These are phyloP conservation scores for Pestalotiopsis sp. DNA, from an alignment of 2,329 filamentous ascomycete species.

Conservation along the genomic window DNA sequence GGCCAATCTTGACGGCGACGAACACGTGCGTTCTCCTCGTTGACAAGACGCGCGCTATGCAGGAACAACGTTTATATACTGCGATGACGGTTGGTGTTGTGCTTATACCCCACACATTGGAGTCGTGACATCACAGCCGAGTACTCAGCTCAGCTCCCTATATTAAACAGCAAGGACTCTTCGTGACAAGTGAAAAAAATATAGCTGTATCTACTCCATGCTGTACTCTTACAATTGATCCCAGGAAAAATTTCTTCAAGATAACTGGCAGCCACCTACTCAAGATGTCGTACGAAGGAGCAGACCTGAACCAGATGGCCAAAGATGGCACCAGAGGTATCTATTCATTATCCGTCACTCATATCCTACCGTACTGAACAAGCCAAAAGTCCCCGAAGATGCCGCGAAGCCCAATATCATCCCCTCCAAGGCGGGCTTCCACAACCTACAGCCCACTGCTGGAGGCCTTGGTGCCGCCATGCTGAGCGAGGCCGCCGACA, in stretches of 20 bases:
- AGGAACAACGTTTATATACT: background rate
- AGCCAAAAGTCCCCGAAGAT: background rate
- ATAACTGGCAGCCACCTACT: too few relatives aligned
- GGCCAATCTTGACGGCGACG: background rate
- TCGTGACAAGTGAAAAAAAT: background rate
- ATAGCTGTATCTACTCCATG: too few relatives aligned
- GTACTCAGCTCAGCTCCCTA: background rate
- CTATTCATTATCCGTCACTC: too few relatives aligned
- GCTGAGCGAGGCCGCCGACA: background rate
- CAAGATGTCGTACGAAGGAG: background rate
- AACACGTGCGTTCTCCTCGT: background rate
- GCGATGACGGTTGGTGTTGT: background rate
- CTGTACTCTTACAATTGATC: too few relatives aligned
- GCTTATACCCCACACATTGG: background rate
- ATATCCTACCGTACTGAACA: background rate
- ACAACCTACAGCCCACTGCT: background rate
- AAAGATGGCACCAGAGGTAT: conserved; percentile 1
- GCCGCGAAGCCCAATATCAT: background rate
- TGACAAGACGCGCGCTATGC: background rate
- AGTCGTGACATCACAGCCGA: conserved; percentile 4
- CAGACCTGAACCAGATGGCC: conserved; percentile 1
- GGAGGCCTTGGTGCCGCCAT: background rate
- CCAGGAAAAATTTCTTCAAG: too few relatives aligned
- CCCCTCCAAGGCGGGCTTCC: background rate
- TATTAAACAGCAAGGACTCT: background rate